phyloP scores from a whole-genome alignment of 371 early-diverging fungal genomes.

The Mortierella sp. region DNA sequence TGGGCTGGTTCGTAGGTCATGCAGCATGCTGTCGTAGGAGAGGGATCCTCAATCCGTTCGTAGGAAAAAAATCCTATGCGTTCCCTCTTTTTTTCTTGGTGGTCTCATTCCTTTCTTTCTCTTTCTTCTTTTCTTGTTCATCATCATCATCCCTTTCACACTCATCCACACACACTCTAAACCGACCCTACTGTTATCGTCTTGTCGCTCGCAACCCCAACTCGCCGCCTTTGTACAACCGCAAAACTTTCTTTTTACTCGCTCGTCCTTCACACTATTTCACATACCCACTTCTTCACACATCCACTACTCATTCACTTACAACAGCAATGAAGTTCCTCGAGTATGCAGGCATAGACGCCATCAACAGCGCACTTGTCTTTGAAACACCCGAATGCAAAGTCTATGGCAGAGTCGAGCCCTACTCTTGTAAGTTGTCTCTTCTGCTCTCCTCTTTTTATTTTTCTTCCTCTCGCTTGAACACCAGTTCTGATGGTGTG shows the following conservation, averaged over 20 bases:
- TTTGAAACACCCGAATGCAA: slow-evolving; percentile 75
- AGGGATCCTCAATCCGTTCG: too few relatives aligned
- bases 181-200: too few relatives aligned
- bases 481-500: not conserved
- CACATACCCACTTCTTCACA: not conserved
- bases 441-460: not conserved
- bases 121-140: not conserved
- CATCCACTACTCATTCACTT: not conserved
- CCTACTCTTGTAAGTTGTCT: slow-evolving; percentile 83
- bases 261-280: not conserved
- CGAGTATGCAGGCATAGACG: slow-evolving; percentile 62
- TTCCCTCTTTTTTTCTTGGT: too few relatives aligned
- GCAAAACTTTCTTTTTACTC: not conserved
- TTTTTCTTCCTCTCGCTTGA: not conserved
- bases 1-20: too few relatives aligned
- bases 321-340: slow-evolving; percentile 57
- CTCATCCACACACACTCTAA: too few relatives aligned
- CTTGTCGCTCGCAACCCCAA: too few relatives aligned
- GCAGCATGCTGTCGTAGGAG: too few relatives aligned
- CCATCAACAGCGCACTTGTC: slow-evolving; percentile 67
- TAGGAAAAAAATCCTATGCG: not conserved
- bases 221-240: too few relatives aligned
- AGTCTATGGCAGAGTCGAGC: slow-evolving; percentile 86
- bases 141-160: too few relatives aligned
- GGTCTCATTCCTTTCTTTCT: not conserved